Evolutionary conservation across 2,329 filamentous ascomycete species (phyloP).

Genomic region (Diaporthe citrichinensis): DNA sequence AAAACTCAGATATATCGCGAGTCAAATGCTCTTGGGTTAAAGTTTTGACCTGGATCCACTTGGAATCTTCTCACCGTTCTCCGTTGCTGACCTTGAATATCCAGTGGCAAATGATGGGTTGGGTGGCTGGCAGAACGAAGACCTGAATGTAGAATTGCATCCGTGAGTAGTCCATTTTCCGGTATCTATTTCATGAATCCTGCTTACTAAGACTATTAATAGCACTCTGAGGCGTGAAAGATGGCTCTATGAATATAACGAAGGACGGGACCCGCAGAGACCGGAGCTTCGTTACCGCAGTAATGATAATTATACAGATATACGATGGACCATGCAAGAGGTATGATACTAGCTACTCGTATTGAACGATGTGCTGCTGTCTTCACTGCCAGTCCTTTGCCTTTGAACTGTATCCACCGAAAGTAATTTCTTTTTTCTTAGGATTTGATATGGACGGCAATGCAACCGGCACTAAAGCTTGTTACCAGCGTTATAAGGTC

Average conservation of each 20-base stretch:
- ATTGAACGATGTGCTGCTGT: background rate
- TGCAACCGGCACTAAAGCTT: background rate
- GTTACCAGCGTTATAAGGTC: background rate
- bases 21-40: background rate
- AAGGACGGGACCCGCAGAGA: background rate
- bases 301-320: background rate
- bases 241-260: background rate
- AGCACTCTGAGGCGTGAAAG: background rate
- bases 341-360: background rate
- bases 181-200: background rate
- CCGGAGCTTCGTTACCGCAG: background rate
- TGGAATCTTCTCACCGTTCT: background rate
- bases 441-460: background rate
- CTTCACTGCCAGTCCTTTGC: background rate
- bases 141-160: background rate
- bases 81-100: background rate
- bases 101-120: background rate
- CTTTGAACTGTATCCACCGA: background rate
- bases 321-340: background rate
- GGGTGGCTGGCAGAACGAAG: background rate
- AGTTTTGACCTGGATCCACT: background rate
- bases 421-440: background rate
- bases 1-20: too few species aligned
- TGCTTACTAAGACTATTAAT: background rate
- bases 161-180: background rate